Conservation (phyloP, 257 asterid genomes). For the Solanum virginianum region DNA sequence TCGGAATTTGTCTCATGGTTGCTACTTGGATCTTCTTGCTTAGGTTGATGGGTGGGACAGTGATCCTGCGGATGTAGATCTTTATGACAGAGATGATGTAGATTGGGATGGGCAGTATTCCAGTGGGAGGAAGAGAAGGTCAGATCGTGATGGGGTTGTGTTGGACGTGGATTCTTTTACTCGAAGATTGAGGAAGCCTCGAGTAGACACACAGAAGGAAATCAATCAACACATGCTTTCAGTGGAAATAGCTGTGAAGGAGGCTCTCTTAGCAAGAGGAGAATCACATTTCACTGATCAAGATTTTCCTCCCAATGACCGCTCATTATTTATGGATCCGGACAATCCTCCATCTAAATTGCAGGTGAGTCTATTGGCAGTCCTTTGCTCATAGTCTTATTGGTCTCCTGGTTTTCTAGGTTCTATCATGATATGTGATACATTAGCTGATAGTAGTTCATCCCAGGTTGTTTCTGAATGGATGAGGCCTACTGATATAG, state of each 20-base stretch:
- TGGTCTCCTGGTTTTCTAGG: not conserved
- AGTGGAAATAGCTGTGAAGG: too few species aligned
- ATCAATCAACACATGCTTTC: too few species aligned
- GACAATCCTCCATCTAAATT: conserved; percentile 79
- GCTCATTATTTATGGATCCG: conserved; percentile 88
- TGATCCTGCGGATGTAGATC: conserved; percentile 98
- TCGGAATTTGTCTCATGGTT: conserved; percentile 1
- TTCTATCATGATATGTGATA: conserved; percentile 24
- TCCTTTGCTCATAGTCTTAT: not conserved
- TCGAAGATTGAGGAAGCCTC: conserved; percentile 82
- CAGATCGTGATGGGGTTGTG: conserved; percentile 68
- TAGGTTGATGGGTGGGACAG: conserved; percentile 99
- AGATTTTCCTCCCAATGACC: conserved; percentile 85
- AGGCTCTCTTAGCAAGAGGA: too few species aligned
- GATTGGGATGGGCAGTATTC: conserved; percentile 99
- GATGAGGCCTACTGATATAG: too few species aligned
- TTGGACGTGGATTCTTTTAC: conserved; percentile 88
- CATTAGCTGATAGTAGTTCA: too few species aligned
- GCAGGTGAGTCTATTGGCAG: conserved; percentile 36
- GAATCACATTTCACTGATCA: too few species aligned
- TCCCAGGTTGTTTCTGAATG: too few species aligned
- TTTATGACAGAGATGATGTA: conserved; percentile 92
- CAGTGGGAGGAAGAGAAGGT: conserved; percentile 92
- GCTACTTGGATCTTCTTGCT: not conserved
- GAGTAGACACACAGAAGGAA: conserved; percentile 92